These are phyloP conservation scores for Ceratobasidium sp. DNA, from an alignment of 1,284 basidiomycete species.

Conservation along the genomic window DNA sequence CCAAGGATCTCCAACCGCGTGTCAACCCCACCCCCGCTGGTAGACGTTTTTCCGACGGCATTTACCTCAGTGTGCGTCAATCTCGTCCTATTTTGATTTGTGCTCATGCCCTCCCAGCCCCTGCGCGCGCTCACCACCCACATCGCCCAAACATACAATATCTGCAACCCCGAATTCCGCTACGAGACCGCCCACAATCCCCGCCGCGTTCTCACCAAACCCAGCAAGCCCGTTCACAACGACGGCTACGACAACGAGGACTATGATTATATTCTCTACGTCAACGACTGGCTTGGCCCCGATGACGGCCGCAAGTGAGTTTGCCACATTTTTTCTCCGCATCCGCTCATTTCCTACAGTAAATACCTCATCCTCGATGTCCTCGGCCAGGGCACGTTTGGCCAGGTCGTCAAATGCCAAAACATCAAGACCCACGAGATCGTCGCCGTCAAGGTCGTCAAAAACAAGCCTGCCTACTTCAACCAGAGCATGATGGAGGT, in stretches of 20 bases:
- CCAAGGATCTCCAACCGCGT: conserved; percentile 75
- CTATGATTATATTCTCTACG: conserved; percentile 96
- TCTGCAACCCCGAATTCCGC: conserved; percentile 91
- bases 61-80: conserved; percentile 51
- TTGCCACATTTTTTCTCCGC: conserved; percentile 39
- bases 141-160: conserved; percentile 87
- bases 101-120: conserved; percentile 64
- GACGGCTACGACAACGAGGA: conserved; percentile 97
- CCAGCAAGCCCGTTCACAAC: conserved; percentile 92
- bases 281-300: conserved; percentile 93
- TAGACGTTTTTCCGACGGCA: conserved; percentile 69
- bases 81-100: neutral
- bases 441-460: conserved; percentile 98
- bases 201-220: conserved; percentile 92
- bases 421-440: conserved; percentile 99
- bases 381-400: conserved; percentile 97
- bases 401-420: conserved; percentile 99
- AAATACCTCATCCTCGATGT: conserved; percentile 98
- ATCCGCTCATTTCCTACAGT: conserved; percentile 47
- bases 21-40: conserved; percentile 67
- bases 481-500: conserved; percentile 99
- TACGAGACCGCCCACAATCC: conserved; percentile 95
- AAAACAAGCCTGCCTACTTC: conserved; percentile 99
- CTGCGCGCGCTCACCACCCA: conserved; percentile 87
- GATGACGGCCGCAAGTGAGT: conserved; percentile 92